Evolutionary conservation across 345 rosid species (phyloP).

Genomic region (Rhizophora mangle): DNA sequence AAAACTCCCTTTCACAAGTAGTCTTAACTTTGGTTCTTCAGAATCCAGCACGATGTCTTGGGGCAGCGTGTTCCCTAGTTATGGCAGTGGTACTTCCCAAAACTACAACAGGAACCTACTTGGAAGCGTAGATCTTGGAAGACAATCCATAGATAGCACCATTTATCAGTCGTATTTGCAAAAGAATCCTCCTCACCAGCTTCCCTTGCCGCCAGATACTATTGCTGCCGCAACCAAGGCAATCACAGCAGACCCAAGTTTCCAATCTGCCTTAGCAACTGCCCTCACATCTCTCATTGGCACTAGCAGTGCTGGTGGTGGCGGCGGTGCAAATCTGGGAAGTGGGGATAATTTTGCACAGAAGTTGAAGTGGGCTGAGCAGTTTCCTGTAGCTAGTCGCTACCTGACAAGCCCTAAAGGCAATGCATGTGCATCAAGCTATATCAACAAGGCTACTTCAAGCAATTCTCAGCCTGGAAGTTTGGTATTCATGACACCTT

Average conservation of each 20-base stretch:
- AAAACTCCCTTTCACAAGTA: slow-evolving; percentile 43
- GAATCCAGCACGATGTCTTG: slow-evolving; percentile 38
- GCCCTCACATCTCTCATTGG: slow-evolving; percentile 75
- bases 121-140: slow-evolving; percentile 32
- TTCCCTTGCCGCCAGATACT: slow-evolving; percentile 31
- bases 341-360: slow-evolving; percentile 14
- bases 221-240: slow-evolving; percentile 66
- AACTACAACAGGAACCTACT: slow-evolving; percentile 36
- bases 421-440: slow-evolving; percentile 35
- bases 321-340: slow-evolving; percentile 5
- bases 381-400: slow-evolving; percentile 12
- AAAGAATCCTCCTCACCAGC: slow-evolving; percentile 20
- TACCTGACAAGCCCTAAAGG: slow-evolving; percentile 9
- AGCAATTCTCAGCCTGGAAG: slow-evolving; percentile 27
- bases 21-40: slow-evolving; percentile 55
- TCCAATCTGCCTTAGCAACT: slow-evolving; percentile 67
- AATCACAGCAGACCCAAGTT: slow-evolving; percentile 70
- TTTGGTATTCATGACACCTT: slow-evolving; percentile 26
- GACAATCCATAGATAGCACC: slow-evolving; percentile 23
- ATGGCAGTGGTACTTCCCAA: slow-evolving; percentile 21
- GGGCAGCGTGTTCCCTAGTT: slow-evolving; percentile 37
- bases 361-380: slow-evolving; percentile 29
- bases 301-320: background rate
- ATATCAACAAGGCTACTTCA: slow-evolving; percentile 28
- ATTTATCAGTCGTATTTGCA: slow-evolving; percentile 38